Evolutionary conservation across 2,329 filamentous ascomycete species (phyloP).

Genomic region (Talaromyces rugulosus): DNA sequence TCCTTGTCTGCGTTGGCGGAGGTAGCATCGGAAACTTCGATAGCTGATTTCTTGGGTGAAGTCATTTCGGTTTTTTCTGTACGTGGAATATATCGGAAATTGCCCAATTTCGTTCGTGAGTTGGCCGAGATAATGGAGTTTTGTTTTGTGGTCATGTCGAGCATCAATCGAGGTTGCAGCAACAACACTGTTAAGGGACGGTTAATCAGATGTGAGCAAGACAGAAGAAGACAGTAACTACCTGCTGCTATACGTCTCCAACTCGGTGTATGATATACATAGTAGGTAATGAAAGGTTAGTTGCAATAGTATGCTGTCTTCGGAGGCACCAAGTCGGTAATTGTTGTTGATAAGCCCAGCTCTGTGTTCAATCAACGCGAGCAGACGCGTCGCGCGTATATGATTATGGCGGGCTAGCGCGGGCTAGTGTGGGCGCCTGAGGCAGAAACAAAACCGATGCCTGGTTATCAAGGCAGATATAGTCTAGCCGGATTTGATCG

Average conservation of each 20-base stretch:
- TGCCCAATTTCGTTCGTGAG: constrained; percentile 52
- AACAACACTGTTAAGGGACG: constrained; percentile 3
- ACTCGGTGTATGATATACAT: background rate
- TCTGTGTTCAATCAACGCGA: constrained; percentile 4
- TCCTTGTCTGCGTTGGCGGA: constrained; percentile 41
- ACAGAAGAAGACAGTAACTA: background rate
- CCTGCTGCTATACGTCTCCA: background rate
- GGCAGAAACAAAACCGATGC: constrained; percentile 3
- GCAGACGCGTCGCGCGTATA: constrained; percentile 11
- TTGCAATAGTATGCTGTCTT: background rate
- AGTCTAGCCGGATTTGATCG: background rate
- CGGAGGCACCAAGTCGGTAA: background rate
- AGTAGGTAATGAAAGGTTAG: background rate
- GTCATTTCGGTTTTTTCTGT: constrained; percentile 20
- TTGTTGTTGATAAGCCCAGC: constrained; percentile 1
- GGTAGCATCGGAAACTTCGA: constrained; percentile 21
- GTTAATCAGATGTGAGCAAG: background rate
- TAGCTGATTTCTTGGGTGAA: constrained; percentile 13
- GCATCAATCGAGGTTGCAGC: constrained; percentile 11
- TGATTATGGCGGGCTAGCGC: background rate
- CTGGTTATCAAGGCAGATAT: background rate
- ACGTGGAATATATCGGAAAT: constrained; percentile 49
- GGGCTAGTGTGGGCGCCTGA: constrained; percentile 8
- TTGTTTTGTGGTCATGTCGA: constrained; percentile 22
- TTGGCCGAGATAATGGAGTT: constrained; percentile 44